Percentiles rank a stretch among this genome's conserved stretches.
Evolutionary conservation across 2,329 filamentous ascomycete species (phyloP).

Genomic region (Aspergillus phoenicis): DNA sequence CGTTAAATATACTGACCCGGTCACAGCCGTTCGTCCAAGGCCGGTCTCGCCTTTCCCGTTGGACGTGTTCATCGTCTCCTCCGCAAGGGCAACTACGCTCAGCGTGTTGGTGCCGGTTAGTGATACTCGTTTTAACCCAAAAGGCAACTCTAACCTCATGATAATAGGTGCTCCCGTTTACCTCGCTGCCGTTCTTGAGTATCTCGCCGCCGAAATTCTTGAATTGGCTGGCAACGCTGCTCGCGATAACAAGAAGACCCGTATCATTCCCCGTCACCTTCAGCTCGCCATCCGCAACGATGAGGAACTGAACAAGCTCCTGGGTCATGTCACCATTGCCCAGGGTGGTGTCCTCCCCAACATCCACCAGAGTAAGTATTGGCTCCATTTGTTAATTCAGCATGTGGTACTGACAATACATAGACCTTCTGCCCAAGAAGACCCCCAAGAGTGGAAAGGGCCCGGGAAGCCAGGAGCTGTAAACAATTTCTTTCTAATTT

Average conservation of each 20-base stretch:
- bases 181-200: conserved; percentile 95
- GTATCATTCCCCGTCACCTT: conserved; percentile 98
- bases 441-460: conserved; percentile 92
- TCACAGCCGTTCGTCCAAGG: conserved; percentile 92
- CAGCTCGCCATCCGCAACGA: conserved; percentile 99
- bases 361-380: conserved; percentile 69
- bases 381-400: conserved; percentile 74
- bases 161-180: conserved; percentile 79
- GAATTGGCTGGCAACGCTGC: conserved; percentile 98
- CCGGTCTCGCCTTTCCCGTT: conserved; percentile 97
- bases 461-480: conserved; percentile 85
- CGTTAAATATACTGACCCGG: background rate
- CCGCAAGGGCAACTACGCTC: conserved; percentile 98
- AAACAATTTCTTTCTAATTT: conserved; percentile 58
- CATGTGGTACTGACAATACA: conserved; percentile 96
- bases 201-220: conserved; percentile 97
- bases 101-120: conserved; percentile 94
- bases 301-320: conserved; percentile 98
- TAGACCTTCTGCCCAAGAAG: conserved; percentile 98
- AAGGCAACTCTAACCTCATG: background rate
- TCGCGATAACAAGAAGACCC: conserved; percentile 99
- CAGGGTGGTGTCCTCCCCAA: conserved; percentile 97
- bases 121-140: conserved; percentile 7
- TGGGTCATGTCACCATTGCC: conserved; percentile 94
- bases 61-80: conserved; percentile 99